Evolutionary conservation across 768 basidiomycete species (phyloP), one percentile per base, ranked within the genome.

Genomic region (Kwoniella sp.): DNA sequence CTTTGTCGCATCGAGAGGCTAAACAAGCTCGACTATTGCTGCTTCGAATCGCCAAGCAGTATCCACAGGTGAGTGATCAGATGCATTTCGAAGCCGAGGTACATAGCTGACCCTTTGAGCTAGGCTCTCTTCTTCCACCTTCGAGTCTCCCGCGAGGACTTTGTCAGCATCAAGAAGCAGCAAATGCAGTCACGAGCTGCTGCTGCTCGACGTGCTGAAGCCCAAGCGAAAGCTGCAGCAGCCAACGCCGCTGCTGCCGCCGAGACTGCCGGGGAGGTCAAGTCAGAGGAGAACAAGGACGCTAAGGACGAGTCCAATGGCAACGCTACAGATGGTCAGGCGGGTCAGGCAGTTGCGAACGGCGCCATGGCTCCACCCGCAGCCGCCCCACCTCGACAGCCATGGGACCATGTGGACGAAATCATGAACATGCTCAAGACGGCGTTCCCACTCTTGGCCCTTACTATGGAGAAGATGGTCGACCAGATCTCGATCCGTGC

Each of bases 391-490:
- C 71, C 76, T 70, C 79, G 79, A 66, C 90, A 90, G 72, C 87
- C 91, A 28, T 91, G 87, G 86, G 95, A 98, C 59, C 86, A 90
- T 72, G 88, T 96, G 7, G 96, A 99, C 23, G 96, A 98, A 76
- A 87, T 98, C 63, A 87, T 93, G 47, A 90, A 93, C 76, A 88
- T 92, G 38, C 84, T 98, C 73, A 98, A 99, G 83, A 96, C 95
- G 0, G 89, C 92, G 0, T 96, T 94, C 84, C 96, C 96, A 0
- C 85, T 99, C 7, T 85, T 99, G 37, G 91, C 95, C 30, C 84
- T 98, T 23, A 96, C 93, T 62, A 85, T 99, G 85, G 96, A 99
- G 82, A 94, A 92, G 17, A 90, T 97, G 86, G 90, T 94, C 3
- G 96, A 99, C 70, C 93, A 97, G 81, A 90, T 99, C 69, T 85